Percentiles rank a stretch among this genome's conserved stretches.
Evolutionary conservation across 2,329 filamentous ascomycete species (phyloP).

Genomic region (Aspergillus aculeatus): DNA sequence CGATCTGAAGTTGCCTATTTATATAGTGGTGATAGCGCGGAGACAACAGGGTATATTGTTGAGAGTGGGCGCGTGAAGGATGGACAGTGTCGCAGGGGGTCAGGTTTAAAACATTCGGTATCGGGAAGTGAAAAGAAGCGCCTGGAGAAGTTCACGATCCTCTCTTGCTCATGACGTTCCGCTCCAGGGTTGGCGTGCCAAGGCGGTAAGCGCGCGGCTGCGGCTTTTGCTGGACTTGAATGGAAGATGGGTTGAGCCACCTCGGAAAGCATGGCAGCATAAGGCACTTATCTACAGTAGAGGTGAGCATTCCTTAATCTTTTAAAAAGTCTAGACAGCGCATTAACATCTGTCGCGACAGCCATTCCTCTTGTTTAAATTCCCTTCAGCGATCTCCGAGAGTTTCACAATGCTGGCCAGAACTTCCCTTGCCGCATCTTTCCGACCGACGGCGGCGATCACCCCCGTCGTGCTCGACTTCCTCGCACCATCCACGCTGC

Average conservation of each 20-base stretch:
- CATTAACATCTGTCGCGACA: background rate
- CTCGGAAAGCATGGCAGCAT: constrained; percentile 11
- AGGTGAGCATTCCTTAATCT: background rate
- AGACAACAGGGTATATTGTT: background rate
- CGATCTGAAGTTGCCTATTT: background rate
- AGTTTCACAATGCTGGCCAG: constrained; percentile 24
- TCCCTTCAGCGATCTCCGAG: background rate
- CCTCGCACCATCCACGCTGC: constrained; percentile 33
- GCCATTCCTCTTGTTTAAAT: background rate
- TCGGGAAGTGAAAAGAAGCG: constrained; percentile 20
- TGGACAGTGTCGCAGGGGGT: background rate
- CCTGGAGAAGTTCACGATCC: constrained; percentile 13
- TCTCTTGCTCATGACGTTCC: constrained; percentile 32
- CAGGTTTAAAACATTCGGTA: constrained; percentile 3
- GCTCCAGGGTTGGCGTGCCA: constrained; percentile 25
- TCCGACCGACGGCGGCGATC: constrained; percentile 15
- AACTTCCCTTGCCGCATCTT: constrained; percentile 17
- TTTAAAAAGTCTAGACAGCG: background rate
- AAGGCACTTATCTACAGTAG: too few species aligned
- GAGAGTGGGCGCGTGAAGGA: constrained; percentile 13
- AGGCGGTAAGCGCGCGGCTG: constrained; percentile 34
- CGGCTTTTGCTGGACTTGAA: constrained; percentile 8
- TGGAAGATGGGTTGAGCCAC: constrained; percentile 10
- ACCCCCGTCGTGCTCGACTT: constrained; percentile 36
- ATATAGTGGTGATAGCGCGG: background rate